These are phyloP conservation scores for Diaporthe aspalathi DNA, from an alignment of 2,329 filamentous ascomycete species.

Conservation along the genomic window DNA sequence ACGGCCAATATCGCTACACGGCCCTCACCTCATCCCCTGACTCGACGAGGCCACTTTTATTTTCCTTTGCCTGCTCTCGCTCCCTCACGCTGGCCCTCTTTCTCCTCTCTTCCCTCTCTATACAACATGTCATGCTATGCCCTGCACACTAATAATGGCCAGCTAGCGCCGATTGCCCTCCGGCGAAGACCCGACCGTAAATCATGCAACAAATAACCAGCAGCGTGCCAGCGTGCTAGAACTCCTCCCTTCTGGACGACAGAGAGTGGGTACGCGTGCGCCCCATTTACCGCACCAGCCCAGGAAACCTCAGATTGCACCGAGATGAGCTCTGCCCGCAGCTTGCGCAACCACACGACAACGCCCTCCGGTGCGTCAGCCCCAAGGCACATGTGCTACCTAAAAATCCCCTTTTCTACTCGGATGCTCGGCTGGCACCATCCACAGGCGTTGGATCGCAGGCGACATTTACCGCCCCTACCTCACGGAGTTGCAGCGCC, in stretches of 20 bases:
- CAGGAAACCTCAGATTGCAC: constrained; percentile 27
- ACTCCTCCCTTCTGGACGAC: constrained; percentile 1
- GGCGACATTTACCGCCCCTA: constrained; percentile 4
- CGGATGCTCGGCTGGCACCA: not conserved
- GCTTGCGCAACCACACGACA: constrained; percentile 22
- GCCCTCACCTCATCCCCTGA: constrained; percentile 19
- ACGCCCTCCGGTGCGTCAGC: constrained; percentile 5
- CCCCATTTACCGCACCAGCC: not conserved
- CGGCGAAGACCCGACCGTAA: not conserved
- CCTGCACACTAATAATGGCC: not conserved
- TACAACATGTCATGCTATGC: constrained; percentile 22
- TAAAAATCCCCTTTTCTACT: not conserved
- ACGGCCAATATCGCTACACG: constrained; percentile 22
- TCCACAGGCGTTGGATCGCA: not conserved
- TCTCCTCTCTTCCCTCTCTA: not conserved
- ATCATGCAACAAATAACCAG: constrained; percentile 16
- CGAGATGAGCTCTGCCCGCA: constrained; percentile 20
- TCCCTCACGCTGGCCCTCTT: not conserved
- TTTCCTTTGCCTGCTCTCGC: no score
- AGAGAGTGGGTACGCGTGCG: constrained; percentile 3
- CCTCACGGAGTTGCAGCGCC: not conserved
- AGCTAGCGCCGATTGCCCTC: constrained; percentile 3
- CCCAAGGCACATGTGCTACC: not conserved
- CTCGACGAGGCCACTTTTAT: constrained; percentile 6
- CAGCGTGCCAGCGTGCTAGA: not conserved